A percentile compares a stretch with the other conserved stretches of the same genome.
phyloP scores from a whole-genome alignment of 108 stramenopile genomes.

The Halocafeteria seosinensis region DNA sequence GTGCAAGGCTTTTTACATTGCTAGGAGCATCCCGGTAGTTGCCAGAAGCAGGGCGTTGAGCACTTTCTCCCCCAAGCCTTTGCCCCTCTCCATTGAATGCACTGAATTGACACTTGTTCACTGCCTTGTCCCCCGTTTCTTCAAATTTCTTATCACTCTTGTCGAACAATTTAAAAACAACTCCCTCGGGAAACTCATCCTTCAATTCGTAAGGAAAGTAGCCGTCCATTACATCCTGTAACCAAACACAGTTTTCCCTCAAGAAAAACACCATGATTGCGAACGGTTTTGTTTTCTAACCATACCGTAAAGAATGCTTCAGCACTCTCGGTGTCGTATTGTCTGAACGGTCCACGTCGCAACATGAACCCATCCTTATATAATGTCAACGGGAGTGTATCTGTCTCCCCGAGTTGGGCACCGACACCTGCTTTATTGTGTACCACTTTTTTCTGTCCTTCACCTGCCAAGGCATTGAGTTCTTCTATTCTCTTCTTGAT shows the following conservation, averaged over 20 bases:
- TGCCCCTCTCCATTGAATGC: constrained; percentile 1
- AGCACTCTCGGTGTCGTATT: not conserved
- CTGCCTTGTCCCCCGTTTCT: not conserved
- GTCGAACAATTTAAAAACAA: constrained; percentile 12
- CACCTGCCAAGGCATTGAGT: constrained; percentile 1
- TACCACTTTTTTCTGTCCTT: constrained; percentile 1
- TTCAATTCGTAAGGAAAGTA: constrained; percentile 25
- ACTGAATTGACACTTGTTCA: not conserved
- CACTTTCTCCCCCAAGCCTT: constrained; percentile 1
- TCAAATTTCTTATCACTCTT: not conserved
- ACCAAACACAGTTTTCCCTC: constrained; percentile 5
- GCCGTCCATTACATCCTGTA: constrained; percentile 22
- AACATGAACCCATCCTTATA: constrained; percentile 19
- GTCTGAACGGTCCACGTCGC: constrained; percentile 8
- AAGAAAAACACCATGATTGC: too few species aligned
- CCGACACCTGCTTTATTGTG: not conserved
- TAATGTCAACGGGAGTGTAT: not conserved
- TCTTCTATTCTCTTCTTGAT: not conserved
- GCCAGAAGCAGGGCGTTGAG: not conserved
- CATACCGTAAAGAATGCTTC: too few species aligned
- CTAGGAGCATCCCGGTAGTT: not conserved
- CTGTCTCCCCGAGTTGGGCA: not conserved
- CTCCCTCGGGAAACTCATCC: constrained; percentile 15
- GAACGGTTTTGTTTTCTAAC: too few species aligned
- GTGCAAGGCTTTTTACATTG: too few species aligned